Conservation (phyloP, 176 grass and related monocot genomes). For the Carex pumila region DNA sequence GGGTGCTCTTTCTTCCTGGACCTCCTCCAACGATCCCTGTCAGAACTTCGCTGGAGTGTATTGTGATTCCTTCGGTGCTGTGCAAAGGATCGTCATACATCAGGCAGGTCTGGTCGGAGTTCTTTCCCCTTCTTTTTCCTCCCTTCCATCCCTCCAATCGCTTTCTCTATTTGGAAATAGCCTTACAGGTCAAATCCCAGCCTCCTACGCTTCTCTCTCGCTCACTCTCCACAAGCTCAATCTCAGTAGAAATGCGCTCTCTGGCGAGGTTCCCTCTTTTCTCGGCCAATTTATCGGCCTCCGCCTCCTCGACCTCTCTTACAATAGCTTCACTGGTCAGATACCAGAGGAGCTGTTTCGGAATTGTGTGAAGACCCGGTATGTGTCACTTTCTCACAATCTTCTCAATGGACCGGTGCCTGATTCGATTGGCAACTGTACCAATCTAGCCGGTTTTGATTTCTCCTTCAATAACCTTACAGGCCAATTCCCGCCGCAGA, state of each 20-base stretch:
- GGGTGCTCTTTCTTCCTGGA: slow-evolving; percentile 52
- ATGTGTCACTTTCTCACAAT: slow-evolving; percentile 87
- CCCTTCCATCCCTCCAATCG: slow-evolving; percentile 51
- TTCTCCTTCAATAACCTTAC: slow-evolving; percentile 91
- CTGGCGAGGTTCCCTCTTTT: slow-evolving; percentile 53
- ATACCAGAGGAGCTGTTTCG: slow-evolving; percentile 63
- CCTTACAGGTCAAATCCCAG: slow-evolving; percentile 48
- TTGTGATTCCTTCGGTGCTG: slow-evolving; percentile 46
- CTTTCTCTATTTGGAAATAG: slow-evolving; percentile 78
- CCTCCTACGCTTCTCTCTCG: slow-evolving; percentile 18
- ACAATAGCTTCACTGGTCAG: slow-evolving; percentile 70
- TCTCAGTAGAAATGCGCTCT: slow-evolving; percentile 74
- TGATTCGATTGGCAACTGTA: slow-evolving; percentile 42
- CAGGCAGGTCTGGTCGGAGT: slow-evolving; percentile 19
- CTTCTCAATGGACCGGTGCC: slow-evolving; percentile 50
- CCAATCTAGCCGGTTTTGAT: slow-evolving; percentile 72
- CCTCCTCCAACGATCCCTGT: slow-evolving; percentile 45
- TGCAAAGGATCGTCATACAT: slow-evolving; percentile 71
- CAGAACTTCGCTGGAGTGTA: slow-evolving; percentile 33
- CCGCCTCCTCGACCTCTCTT: slow-evolving; percentile 87
- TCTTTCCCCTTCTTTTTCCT: slow-evolving; percentile 46
- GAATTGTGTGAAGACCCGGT: slow-evolving; percentile 72
- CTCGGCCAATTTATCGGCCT: slow-evolving; percentile 52
- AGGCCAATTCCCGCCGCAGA: slow-evolving; percentile 47
- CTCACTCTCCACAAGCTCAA: slow-evolving; percentile 81